Evolutionary conservation across 73 alveolate species (phyloP), one percentile per base, ranked within the genome.

Genomic region (Breviolum minutum): DNA sequence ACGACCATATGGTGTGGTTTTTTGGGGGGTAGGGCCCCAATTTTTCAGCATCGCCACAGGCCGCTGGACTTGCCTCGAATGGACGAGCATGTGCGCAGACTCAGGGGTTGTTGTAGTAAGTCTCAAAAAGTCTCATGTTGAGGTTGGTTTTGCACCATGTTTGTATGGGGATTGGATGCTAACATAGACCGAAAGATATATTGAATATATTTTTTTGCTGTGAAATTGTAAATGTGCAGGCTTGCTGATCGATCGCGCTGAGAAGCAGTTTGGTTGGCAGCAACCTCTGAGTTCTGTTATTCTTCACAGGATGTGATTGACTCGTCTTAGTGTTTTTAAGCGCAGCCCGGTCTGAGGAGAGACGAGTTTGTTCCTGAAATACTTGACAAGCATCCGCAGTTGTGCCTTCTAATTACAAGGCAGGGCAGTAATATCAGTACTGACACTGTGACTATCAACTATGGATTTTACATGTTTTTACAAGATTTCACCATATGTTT

Each of bases 371-470:
- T 92, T 60, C 98, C 98, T 12, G 98, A 92, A 63, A 66, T 92
- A 64, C 80, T 92, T 24, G 98, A 92, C 91, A 92, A 92, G 90
- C 70, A 92, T 92, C 98, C 98, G 63, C 98, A 92, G 69, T 90
- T 92, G 26, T 92, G 98, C 80, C 63, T 92, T 54, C 90, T 92
- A 24, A 29, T 92, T 19, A 62, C 87, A 17, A 92, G 98, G 98
- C 81, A 11, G 27, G 54, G 40, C 14, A 8, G 94, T 32, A 66
- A 10, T 76, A 12, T 54, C 11, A 20, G 69, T 13, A 6, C 48
- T 10, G 90, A 27, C 62, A 22, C 0, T 22, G 82, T 8, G 14
- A 30, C 22, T 8, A 73, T n/a, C n/a, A 3, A 40, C 54, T 40
- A 40, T 40, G 54, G 54, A 40, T 2, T 40, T 40, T 40, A 40